Base-by-base conservation (phyloP, 495 filamentous ascomycete genomes). In the Endocarpon pusillum region DNA sequence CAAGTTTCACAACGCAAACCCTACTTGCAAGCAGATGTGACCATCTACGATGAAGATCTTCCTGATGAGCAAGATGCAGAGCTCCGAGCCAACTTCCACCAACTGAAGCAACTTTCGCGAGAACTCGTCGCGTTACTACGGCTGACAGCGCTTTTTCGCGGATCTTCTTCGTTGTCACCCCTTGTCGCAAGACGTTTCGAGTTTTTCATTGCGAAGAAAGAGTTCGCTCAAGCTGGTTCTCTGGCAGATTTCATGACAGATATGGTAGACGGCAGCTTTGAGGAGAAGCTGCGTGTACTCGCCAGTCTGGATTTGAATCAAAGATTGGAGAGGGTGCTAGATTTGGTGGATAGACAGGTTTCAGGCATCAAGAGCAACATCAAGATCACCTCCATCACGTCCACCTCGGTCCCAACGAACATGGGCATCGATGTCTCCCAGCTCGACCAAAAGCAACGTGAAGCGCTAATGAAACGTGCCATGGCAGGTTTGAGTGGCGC, bases 171-270 rank as follows among this genome's bases (percentile, higher is more conserved):
- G 21, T 47, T 96, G 10, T 84, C 84, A 3, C 84, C 85, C 1
- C 59, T 87, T n/a, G 66, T 93, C 24, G 78, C 82, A 0, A 69
- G 84, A 16, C 73, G 83, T 29, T 68, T 96, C 10, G 83, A 94
- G 49, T 49, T 85, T 4, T 85, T 82, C 46, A 91, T 97, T 32
- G 64, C 67, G 1, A 73, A 69, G 50, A 86, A 86, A 40, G 75
- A 78, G 33, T 46, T 81, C 21, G 52, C 62, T 21, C 80, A 94
- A 36, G 85, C 89, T 3, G 89, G 87, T 4, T 62, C 68, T 5
- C 60, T 99, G n/a, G 89, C 89, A 5, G 91, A 99, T 49, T 94
- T 94, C 43, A 91, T 96, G 82, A 73, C 81, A 5, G 86, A 89
- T 52, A 69, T 94, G 18, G 69, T 91, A 2, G 80, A 92, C 33